Evolutionary conservation across 768 basidiomycete species (phyloP).

Genomic region (Rossbeevera mucosa): DNA sequence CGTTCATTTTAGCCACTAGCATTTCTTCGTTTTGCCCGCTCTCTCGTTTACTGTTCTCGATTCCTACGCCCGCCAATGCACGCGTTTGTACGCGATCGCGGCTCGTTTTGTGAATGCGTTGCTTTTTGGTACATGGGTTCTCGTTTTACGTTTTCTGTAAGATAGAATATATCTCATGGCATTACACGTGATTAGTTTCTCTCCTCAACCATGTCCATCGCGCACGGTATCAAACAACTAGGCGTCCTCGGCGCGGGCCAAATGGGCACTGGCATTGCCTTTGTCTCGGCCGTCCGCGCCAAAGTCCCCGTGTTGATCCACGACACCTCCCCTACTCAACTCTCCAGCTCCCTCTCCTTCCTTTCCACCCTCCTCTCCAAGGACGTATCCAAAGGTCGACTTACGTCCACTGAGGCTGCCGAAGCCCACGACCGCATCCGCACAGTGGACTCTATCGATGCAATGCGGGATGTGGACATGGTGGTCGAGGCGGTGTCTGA

Average conservation of each 20-base stretch:
- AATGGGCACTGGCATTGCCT: constrained; percentile 91
- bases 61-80: constrained; percentile 1
- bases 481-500: constrained; percentile 94
- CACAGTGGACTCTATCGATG: constrained; percentile 56
- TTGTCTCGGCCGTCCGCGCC: constrained; percentile 81
- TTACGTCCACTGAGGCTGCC: constrained; percentile 64
- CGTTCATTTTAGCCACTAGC: constrained; percentile 7
- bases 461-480: constrained; percentile 79
- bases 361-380: constrained; percentile 84
- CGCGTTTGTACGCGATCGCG: background rate
- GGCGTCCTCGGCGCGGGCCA: constrained; percentile 83
- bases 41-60: constrained; percentile 17
- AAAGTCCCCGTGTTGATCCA: constrained; percentile 82
- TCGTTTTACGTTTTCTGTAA: constrained; percentile 6
- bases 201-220: constrained; percentile 34
- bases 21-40: constrained; percentile 18
- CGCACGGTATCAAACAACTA: constrained; percentile 69
- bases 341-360: constrained; percentile 65
- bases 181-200: constrained; percentile 15
- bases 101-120: constrained; percentile 20
- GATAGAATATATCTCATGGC: constrained; percentile 7
- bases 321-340: constrained; percentile 72
- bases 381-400: constrained; percentile 79
- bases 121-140: constrained; percentile 13
- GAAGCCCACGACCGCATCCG: constrained; percentile 65